Evolutionary conservation across 352 stramenopile genomes (phyloP).

Genomic region (Pythium inflatum): DNA sequence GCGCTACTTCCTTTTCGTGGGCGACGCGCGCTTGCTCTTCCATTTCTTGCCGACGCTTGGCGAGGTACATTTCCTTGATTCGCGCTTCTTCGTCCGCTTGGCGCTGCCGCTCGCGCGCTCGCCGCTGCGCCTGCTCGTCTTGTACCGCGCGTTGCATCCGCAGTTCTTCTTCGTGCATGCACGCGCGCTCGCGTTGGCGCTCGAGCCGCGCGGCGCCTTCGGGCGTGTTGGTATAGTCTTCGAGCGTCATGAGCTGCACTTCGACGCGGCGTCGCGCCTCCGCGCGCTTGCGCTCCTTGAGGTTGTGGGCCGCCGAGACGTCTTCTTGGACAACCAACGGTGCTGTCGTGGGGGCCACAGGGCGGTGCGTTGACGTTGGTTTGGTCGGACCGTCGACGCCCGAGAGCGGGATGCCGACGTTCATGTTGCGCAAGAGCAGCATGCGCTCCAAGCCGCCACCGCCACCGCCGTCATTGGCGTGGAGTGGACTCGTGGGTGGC

Average conservation of each 20-base stretch:
- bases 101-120: conserved; percentile 35
- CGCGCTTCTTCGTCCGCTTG: conserved; percentile 55
- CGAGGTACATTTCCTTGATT: conserved; percentile 56
- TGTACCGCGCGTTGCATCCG: conserved; percentile 47
- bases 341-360: neutral
- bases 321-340: conserved; percentile 28
- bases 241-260: conserved; percentile 48
- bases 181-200: conserved; percentile 54
- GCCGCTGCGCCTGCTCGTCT: conserved; percentile 37
- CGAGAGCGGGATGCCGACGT: conserved; percentile 35
- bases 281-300: conserved; percentile 54
- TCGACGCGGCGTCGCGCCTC: conserved; percentile 59
- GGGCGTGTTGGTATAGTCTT: conserved; percentile 63
- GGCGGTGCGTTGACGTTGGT: neutral
- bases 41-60: conserved; percentile 45
- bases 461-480: too few species aligned
- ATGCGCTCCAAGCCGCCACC: conserved; percentile 46
- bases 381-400: neutral
- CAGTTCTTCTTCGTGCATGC: conserved; percentile 70
- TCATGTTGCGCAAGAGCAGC: conserved; percentile 59
- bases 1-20: conserved; percentile 47
- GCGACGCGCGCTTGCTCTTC: conserved; percentile 49
- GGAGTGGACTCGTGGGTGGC: conserved; percentile 56
- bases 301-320: conserved; percentile 67
- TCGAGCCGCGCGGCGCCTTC: conserved; percentile 54